Conservation (phyloP, 305 asterid species). For the Fraxinus velutina region DNA sequence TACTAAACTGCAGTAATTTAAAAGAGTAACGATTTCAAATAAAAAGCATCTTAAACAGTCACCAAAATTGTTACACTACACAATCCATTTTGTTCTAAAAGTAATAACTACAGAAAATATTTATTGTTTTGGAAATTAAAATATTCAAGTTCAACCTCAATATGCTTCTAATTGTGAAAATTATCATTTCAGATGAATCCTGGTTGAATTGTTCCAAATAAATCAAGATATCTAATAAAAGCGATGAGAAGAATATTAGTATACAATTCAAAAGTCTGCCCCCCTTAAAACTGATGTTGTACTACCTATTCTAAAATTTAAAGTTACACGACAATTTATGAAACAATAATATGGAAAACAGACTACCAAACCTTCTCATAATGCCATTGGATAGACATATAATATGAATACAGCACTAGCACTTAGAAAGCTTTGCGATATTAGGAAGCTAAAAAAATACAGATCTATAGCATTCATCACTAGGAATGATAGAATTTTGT, state of each 20-base stretch:
- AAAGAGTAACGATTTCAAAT: neutral
- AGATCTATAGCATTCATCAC: too few species aligned
- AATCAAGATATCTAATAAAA: neutral
- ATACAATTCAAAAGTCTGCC: neutral
- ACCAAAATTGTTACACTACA: constrained; percentile 2
- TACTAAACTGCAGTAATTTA: constrained; percentile 64
- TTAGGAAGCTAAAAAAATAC: too few species aligned
- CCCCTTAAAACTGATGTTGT: neutral
- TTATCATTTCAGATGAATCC: neutral
- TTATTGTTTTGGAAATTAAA: neutral
- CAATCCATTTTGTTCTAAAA: constrained; percentile 5
- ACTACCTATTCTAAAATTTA: neutral
- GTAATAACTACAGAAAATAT: constrained; percentile 4
- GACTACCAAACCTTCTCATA: too few species aligned
- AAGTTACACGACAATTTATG: neutral
- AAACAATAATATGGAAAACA: too few species aligned
- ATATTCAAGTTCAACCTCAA: constrained; percentile 3
- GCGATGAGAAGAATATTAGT: neutral
- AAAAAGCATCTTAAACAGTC: constrained; percentile 3
- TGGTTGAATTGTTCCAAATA: constrained; percentile 3
- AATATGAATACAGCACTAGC: too few species aligned
- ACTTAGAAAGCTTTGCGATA: too few species aligned
- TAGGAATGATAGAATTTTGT: too few species aligned
- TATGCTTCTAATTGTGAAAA: constrained; percentile 1
- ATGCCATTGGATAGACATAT: too few species aligned